Evolutionary conservation across 2,329 filamentous ascomycete species (phyloP).

Genomic region (Pseudocercospora musae): DNA sequence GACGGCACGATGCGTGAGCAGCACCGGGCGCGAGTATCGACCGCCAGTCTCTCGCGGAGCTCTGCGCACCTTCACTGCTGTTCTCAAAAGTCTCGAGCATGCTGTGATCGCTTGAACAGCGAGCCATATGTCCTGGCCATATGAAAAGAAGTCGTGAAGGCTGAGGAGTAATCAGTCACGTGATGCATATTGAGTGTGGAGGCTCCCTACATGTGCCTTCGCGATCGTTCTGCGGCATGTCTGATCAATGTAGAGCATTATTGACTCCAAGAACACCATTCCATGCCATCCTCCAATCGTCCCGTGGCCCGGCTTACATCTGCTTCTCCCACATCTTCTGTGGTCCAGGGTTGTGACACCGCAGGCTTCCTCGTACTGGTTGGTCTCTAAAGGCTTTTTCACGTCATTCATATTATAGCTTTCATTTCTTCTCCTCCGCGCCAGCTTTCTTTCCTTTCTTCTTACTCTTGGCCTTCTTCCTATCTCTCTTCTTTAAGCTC

Average conservation of each 20-base stretch:
- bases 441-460: constrained; percentile 62
- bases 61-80: background rate
- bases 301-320: background rate
- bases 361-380: background rate
- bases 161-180: background rate
- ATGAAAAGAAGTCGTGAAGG: background rate
- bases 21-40: background rate
- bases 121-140: background rate
- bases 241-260: background rate
- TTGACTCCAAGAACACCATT: background rate
- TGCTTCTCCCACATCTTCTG: background rate
- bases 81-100: background rate
- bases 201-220: background rate
- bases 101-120: background rate
- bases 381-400: background rate
- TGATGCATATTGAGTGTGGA: background rate
- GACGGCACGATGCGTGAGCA: background rate
- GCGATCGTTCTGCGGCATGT: background rate
- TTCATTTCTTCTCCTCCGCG: constrained; percentile 23
- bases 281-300: background rate
- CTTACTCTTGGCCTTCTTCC: constrained; percentile 78
- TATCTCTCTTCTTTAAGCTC: constrained; percentile 86
- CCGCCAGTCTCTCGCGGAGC: background rate
- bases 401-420: background rate
- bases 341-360: background rate